Conservation (phyloP, 225 moss, liverwort and hornwort genomes). For the Marchantia polymorpha region DNA sequence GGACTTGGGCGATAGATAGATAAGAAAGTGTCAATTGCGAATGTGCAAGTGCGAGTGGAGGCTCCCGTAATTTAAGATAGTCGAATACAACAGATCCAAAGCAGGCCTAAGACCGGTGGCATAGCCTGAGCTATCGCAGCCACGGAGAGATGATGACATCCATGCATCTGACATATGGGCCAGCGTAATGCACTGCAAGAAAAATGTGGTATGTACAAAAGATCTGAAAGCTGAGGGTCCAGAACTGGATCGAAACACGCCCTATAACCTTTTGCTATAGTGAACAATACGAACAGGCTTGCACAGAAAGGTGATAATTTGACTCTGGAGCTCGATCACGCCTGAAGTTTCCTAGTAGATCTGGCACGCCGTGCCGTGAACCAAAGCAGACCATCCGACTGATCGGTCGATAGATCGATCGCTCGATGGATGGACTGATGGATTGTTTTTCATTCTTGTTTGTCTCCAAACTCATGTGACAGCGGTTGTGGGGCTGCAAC, state of each 20-base stretch:
- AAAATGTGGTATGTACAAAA: slow-evolving; percentile 16
- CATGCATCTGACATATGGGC: background rate
- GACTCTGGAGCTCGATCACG: slow-evolving; percentile 14
- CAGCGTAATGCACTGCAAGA: background rate
- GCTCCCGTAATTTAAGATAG: background rate
- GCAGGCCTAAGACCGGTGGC: background rate
- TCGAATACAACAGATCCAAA: slow-evolving; percentile 4
- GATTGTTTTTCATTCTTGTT: slow-evolving; percentile 17
- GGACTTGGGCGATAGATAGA: background rate
- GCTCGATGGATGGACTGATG: background rate
- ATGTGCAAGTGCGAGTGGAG: background rate
- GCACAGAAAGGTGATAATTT: background rate
- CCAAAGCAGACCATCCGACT: background rate
- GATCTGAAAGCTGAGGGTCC: slow-evolving; percentile 16
- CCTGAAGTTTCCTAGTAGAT: background rate
- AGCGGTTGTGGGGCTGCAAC: background rate
- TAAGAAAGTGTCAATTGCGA: too few relatives aligned
- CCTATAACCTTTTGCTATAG: slow-evolving; percentile 10
- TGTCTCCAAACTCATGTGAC: slow-evolving; percentile 14
- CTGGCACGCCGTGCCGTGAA: slow-evolving; percentile 1
- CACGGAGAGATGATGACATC: background rate
- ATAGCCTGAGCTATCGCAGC: background rate
- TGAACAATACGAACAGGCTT: slow-evolving; percentile 11
- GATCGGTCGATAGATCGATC: slow-evolving; percentile 12
- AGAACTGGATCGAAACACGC: slow-evolving; percentile 12